Base-by-base conservation (phyloP, 2,329 filamentous ascomycete genomes). In the Lachnellula willkommii region DNA sequence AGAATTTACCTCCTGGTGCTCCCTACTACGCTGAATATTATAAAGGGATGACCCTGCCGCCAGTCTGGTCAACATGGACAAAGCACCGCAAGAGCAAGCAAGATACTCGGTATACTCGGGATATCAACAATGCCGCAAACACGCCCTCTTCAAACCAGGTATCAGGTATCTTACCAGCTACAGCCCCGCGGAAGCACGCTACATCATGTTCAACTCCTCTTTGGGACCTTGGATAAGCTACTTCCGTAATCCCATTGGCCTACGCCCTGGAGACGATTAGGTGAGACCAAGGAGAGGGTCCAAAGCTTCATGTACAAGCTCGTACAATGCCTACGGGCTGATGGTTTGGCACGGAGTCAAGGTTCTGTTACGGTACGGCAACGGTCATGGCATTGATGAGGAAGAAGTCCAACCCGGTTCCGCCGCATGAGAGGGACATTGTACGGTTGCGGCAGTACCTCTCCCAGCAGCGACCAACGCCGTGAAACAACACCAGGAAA, bases 401-500 rank as follows among this genome's bases (percentile, higher is more conserved):
- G 37, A 17, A 17, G 37, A 15, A 17, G 51, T 53, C 56, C 45
- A 45, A 49, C 39, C 40, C 37, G 37, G 47, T 46, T 46, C 42
- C 53, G 52, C 43, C 52, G 52, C 50, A 50, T 47, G 51, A 43
- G 39, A 37, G 53, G 43, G 32, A 32, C 15, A 32, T 42, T 48
- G 35, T 36, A 24, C 48, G 40, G 43, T 46, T 28, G 17, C 43
- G 43, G 15, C 3, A 37, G 22, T 43, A 39, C n/a, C 50, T 53
- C 46, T 48, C 49, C 56, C 22, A 40, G 26, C 22, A 40, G 26
- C 49, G 48, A 37, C 26, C 47, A 54, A 50, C 36, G 42, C 57
- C 32, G 59, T 61, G 53, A 57, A 57, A 61, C 59, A 42, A 28
- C 24, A 35, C 48, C 53, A 53, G 54, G 54, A 57, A 55, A 54